Percentiles rank a stretch among this genome's conserved stretches.
phyloP scores from a whole-genome alignment of 169 alveolate genomes.

The Eimeria falciformis region DNA sequence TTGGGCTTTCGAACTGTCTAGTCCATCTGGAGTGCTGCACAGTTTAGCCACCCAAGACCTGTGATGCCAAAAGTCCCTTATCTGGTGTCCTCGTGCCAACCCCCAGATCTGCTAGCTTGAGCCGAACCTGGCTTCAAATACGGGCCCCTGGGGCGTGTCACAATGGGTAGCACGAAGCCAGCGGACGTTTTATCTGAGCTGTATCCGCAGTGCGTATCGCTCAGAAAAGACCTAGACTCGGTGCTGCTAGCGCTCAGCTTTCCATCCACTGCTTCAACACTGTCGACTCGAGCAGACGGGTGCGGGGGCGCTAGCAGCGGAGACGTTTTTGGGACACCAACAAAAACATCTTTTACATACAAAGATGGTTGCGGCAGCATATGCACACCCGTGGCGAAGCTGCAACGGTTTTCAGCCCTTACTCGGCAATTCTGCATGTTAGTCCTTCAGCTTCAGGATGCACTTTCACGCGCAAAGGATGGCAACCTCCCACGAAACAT shows the following conservation, averaged over 20 bases:
- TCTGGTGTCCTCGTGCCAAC: too few relatives aligned
- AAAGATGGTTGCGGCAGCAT: slow-evolving; percentile 4
- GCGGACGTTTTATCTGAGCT: slow-evolving; percentile 20
- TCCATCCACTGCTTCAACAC: not conserved
- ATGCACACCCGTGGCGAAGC: slow-evolving; percentile 39
- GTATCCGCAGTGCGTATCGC: slow-evolving; percentile 61
- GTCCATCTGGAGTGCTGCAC: too few relatives aligned
- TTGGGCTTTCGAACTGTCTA: too few relatives aligned
- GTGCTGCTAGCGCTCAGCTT: slow-evolving; percentile 33
- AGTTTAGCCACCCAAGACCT: too few relatives aligned
- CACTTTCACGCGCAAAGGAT: slow-evolving; percentile 37
- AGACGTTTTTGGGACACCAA: not conserved
- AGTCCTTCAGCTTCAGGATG: slow-evolving; percentile 56
- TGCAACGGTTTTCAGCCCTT: slow-evolving; percentile 70
- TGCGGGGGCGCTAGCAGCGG: not conserved
- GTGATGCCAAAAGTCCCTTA: too few relatives aligned
- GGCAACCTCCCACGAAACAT: slow-evolving; percentile 7
- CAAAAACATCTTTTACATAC: not conserved
- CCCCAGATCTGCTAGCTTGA: too few relatives aligned
- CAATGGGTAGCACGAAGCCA: slow-evolving; percentile 38
- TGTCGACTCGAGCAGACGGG: not conserved
- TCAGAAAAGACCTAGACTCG: slow-evolving; percentile 61
- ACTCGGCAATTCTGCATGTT: slow-evolving; percentile 69
- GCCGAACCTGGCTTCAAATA: too few relatives aligned
- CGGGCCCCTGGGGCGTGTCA: not conserved